Conservation (phyloP, 2,329 filamentous ascomycete genomes). For the Botrytis aclada region DNA sequence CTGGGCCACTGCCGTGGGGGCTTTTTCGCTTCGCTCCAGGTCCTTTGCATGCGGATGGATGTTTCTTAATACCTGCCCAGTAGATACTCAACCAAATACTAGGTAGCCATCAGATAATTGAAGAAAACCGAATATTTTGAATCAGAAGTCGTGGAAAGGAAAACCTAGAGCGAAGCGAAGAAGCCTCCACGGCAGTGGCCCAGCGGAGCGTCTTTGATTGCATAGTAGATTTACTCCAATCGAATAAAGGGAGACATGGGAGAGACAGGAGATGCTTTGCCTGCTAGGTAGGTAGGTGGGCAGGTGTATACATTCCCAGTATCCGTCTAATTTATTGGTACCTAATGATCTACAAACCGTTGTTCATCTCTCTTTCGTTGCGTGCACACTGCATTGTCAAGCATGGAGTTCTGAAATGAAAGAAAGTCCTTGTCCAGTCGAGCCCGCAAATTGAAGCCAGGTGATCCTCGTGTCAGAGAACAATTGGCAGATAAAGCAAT, state of each 20-base stretch:
- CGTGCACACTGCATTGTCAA: neutral
- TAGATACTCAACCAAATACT: neutral
- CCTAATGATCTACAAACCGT: conserved; percentile 3
- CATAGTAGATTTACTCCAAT: neutral
- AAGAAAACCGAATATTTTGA: neutral
- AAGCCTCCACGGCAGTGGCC: conserved; percentile 2
- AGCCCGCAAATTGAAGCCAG: neutral
- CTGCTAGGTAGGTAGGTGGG: no score
- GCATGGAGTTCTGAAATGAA: conserved; percentile 6
- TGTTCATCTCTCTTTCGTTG: neutral
- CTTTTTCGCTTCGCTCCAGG: conserved; percentile 5
- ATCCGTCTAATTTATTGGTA: neutral
- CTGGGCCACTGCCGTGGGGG: neutral
- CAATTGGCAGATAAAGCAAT: conserved; percentile 28
- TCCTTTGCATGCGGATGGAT: neutral
- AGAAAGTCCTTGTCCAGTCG: conserved; percentile 26
- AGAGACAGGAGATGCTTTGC: neutral
- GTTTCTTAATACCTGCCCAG: neutral
- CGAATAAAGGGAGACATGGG: neutral
- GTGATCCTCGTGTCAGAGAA: conserved; percentile 30
- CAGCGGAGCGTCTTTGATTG: neutral
- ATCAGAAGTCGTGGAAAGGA: neutral
- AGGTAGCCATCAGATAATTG: neutral
- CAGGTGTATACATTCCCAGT: neutral
- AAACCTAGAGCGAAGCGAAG: neutral